phyloP scores from a whole-genome alignment of 306 rosid species.

The Rosa lucieae region DNA sequence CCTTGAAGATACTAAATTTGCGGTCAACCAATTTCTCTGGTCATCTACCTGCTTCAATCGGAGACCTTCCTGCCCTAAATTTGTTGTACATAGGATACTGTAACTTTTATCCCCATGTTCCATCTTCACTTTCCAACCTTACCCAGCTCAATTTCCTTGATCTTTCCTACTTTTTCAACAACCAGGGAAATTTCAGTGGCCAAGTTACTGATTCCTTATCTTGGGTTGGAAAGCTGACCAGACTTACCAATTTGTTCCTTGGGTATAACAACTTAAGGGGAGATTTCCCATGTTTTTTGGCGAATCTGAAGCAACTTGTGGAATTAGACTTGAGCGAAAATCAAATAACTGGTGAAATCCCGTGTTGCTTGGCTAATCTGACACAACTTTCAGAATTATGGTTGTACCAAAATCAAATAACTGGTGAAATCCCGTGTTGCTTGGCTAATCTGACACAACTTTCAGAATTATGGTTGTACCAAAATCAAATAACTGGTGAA shows the following conservation, averaged over 20 bases:
- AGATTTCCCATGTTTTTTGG: background rate
- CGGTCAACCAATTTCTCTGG: slow-evolving; percentile 29
- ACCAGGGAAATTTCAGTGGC: too few species aligned
- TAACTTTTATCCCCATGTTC: slow-evolving; percentile 6
- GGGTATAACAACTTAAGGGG: too few species aligned
- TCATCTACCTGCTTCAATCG: slow-evolving; percentile 31
- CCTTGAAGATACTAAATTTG: background rate
- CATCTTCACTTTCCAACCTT: background rate
- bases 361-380: background rate
- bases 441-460: background rate
- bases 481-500: background rate
- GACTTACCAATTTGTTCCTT: too few species aligned
- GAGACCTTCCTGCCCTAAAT: slow-evolving; percentile 18
- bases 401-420: background rate
- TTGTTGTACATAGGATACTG: background rate
- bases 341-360: background rate
- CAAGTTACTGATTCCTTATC: too few species aligned
- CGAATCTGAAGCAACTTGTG: slow-evolving; percentile 20
- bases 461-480: too few species aligned
- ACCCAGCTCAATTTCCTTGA: too few species aligned
- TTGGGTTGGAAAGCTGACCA: too few species aligned
- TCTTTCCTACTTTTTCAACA: too few species aligned
- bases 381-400: background rate
- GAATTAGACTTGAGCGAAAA: background rate
- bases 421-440: background rate